Percentiles rank a stretch among this genome's conserved stretches.
Conservation (phyloP, 768 basidiomycete genomes). For the Lactarius psammicola region DNA sequence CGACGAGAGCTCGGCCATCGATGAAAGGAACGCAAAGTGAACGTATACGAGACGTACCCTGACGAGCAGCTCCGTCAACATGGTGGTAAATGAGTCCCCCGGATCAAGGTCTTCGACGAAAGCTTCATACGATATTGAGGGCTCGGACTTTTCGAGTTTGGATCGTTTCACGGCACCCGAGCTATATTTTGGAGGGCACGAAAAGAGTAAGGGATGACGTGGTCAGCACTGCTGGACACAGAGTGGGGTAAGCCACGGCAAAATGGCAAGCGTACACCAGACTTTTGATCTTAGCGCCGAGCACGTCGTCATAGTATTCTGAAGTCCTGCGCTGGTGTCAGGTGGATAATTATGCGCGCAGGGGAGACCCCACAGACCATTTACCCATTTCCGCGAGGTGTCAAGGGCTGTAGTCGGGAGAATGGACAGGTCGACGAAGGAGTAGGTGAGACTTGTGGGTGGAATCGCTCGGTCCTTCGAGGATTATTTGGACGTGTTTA, state of each 20-base stretch:
- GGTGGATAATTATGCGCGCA: conserved; percentile 23
- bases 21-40: not conserved
- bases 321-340: conserved; percentile 51
- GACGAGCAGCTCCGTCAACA: conserved; percentile 72
- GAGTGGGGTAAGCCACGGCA: not conserved
- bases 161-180: conserved; percentile 70
- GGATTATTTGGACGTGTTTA: conserved; percentile 18
- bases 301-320: conserved; percentile 69
- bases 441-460: not conserved
- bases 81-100: conserved; percentile 78
- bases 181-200: conserved; percentile 38
- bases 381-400: conserved; percentile 53
- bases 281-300: conserved; percentile 71
- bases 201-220: conserved; percentile 4
- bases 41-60: conserved; percentile 49
- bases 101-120: conserved; percentile 76
- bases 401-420: not conserved
- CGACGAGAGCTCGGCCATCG: conserved; percentile 16
- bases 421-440: not conserved
- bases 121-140: conserved; percentile 65
- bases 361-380: conserved; percentile 48
- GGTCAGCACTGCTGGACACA: conserved; percentile 5
- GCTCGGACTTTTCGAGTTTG: conserved; percentile 61
- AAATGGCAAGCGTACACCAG: conserved; percentile 58
- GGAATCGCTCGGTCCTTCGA: not conserved